These are phyloP conservation scores for Moniliella sp. DNA, from an alignment of 1,284 basidiomycete species.

Conservation along the genomic window DNA sequence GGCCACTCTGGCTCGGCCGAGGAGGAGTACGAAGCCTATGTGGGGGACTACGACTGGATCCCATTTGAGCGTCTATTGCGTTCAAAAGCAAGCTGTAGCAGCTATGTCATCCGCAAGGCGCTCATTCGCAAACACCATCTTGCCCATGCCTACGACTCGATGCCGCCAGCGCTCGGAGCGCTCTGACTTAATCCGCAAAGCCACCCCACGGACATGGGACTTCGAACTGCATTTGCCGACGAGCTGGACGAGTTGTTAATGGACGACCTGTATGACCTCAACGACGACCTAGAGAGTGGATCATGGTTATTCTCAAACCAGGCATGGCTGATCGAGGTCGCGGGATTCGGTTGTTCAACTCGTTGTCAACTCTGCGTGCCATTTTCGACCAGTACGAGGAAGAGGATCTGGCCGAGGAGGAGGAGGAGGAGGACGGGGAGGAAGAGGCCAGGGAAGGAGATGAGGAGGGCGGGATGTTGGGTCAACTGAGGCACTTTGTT, in stretches of 20 bases:
- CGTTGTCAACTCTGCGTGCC: conserved; percentile 47
- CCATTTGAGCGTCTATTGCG: conserved; percentile 19
- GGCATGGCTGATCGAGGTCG: conserved; percentile 90
- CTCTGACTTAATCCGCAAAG: conserved; percentile 43
- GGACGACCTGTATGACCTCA: conserved; percentile 70
- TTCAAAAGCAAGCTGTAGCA: conserved; percentile 47
- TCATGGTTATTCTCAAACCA: conserved; percentile 59
- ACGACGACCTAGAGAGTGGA: conserved; percentile 37
- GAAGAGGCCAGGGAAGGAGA: not conserved
- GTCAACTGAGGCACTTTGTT: conserved; percentile 83
- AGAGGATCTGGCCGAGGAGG: conserved; percentile 30
- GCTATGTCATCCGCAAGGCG: conserved; percentile 71
- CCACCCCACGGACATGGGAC: conserved; percentile 43
- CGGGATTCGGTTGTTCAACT: conserved; percentile 76
- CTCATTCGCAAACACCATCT: conserved; percentile 88
- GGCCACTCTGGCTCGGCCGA: too few species aligned
- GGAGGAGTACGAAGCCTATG: conserved; percentile 8
- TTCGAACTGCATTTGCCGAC: conserved; percentile 77
- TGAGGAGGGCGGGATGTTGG: conserved; percentile 37
- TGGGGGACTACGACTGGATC: conserved; percentile 26
- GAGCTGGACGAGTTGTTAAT: conserved; percentile 81
- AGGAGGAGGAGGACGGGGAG: conserved; percentile 1
- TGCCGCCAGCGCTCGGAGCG: not conserved
- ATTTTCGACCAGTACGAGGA: conserved; percentile 64
- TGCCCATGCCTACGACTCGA: conserved; percentile 41